phyloP scores from a whole-genome alignment of 257 asterid species.

The Datura wrightii region DNA sequence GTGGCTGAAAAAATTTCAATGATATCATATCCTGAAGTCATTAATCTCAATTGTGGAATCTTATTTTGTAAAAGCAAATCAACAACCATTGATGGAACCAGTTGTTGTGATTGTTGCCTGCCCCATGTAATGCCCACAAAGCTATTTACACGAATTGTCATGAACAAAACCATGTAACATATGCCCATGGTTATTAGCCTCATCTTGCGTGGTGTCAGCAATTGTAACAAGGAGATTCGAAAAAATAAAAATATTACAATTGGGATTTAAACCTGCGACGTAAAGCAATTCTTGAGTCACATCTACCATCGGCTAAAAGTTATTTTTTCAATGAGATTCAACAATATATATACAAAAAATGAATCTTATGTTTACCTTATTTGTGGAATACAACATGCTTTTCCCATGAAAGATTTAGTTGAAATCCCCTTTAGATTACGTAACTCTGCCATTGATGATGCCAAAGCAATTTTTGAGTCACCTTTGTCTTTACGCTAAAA shows the following conservation, averaged over 20 bases:
- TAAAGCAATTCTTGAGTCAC: neutral
- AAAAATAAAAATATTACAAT: neutral
- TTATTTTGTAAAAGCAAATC: constrained; percentile 44
- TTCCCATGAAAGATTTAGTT: too few species aligned
- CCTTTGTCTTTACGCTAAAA: neutral
- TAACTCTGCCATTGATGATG: neutral
- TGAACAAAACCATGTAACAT: neutral
- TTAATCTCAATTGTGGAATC: constrained; percentile 23
- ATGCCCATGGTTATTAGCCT: neutral
- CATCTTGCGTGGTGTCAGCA: neutral
- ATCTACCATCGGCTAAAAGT: too few species aligned
- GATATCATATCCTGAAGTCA: constrained; percentile 35
- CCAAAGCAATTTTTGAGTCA: neutral
- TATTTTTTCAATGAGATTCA: too few species aligned
- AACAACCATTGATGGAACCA: constrained; percentile 51
- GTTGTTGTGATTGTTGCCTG: constrained; percentile 38
- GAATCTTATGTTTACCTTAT: neutral
- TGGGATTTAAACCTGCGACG: neutral
- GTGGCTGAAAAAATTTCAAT: constrained; percentile 35
- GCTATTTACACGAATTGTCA: constrained; percentile 3
- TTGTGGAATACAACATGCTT: neutral
- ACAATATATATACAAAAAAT: too few species aligned
- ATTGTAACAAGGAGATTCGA: neutral
- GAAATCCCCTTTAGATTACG: neutral
- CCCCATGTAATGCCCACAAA: constrained; percentile 50